phyloP scores from a whole-genome alignment of 2,329 filamentous ascomycete genomes.

The Fusarium secorum region DNA sequence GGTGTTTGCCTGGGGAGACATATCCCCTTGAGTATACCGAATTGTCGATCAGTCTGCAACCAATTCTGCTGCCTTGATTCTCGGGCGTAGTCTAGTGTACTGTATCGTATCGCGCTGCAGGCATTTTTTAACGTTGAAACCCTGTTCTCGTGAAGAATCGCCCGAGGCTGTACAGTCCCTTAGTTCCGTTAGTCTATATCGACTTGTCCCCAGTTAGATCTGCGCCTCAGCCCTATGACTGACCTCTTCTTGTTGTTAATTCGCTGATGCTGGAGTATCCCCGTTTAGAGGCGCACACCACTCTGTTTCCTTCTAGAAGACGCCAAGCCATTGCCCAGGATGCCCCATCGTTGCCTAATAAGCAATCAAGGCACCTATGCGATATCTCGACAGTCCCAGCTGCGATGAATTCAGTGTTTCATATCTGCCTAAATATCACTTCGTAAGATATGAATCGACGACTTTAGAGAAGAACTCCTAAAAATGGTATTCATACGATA shows the following conservation, averaged over 20 bases:
- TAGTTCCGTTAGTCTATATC: background rate
- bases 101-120: background rate
- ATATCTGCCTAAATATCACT: background rate
- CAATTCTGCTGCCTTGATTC: slow-evolving; percentile 22
- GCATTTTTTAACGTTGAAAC: background rate
- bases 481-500: slow-evolving; percentile 18
- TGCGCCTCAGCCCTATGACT: slow-evolving; percentile 28
- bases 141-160: slow-evolving; percentile 10
- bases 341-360: slow-evolving; percentile 16
- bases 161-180: slow-evolving; percentile 27
- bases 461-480: background rate
- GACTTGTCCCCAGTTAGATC: slow-evolving; percentile 2
- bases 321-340: background rate
- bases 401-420: background rate
- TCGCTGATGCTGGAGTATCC: background rate
- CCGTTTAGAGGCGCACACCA: slow-evolving; percentile 12
- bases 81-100: slow-evolving; percentile 1
- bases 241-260: background rate
- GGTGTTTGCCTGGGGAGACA: background rate
- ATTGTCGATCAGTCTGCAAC: slow-evolving; percentile 11
- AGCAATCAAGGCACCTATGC: background rate
- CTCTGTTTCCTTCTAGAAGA: slow-evolving; percentile 23
- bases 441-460: background rate
- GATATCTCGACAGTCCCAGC: background rate
- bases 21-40: slow-evolving; percentile 1